These are phyloP conservation scores for Trametes gibbosa DNA, from an alignment of 768 basidiomycete species.

Conservation along the genomic window DNA sequence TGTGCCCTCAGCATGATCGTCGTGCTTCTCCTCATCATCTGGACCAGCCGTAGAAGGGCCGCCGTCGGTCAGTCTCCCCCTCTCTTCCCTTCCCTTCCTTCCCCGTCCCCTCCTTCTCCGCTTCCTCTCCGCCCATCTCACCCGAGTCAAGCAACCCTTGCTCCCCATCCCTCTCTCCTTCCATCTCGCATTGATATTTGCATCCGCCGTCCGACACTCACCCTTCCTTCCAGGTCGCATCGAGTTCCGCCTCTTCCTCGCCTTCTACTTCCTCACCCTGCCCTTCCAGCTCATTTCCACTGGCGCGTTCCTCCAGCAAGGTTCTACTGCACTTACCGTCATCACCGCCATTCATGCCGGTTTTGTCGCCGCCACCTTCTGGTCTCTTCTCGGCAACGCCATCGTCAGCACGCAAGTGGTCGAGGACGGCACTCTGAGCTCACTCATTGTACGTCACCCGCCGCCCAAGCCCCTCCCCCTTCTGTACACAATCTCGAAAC, in stretches of 20 bases:
- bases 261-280: conserved; percentile 67
- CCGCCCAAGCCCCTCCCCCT: neutral
- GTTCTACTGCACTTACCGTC: conserved; percentile 63
- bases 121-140: neutral
- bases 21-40: conserved; percentile 52
- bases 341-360: conserved; percentile 81
- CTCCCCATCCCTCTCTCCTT: neutral
- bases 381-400: conserved; percentile 73
- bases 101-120: neutral
- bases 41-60: conserved; percentile 68
- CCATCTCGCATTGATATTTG: neutral
- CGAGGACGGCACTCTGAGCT: conserved; percentile 82
- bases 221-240: conserved; percentile 48
- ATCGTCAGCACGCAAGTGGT: conserved; percentile 86
- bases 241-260: conserved; percentile 67
- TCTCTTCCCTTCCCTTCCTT: neutral
- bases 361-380: conserved; percentile 72
- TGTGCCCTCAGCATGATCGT: conserved; percentile 73
- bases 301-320: conserved; percentile 77
- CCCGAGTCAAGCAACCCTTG: neutral
- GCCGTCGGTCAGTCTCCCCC: conserved; percentile 81
- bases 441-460: conserved; percentile 2
- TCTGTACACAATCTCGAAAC: neutral
- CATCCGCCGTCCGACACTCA: neutral
- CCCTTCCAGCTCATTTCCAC: conserved; percentile 80